Evolutionary conservation across 371 early-diverging fungal genomes (phyloP).

Genomic region (Batkoa obscura): DNA sequence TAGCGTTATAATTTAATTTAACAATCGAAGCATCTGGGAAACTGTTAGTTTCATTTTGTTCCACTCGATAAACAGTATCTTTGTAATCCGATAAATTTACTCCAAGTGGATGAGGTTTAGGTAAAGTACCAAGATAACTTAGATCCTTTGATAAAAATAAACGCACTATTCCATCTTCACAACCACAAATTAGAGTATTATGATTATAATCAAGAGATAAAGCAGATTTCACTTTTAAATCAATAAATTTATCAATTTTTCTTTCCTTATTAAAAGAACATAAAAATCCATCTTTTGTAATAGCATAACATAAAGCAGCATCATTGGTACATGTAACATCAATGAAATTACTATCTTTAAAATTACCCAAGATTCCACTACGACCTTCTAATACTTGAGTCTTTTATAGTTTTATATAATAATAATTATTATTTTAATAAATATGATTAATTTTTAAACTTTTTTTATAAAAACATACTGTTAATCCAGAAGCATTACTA

Average conservation of each 20-base stretch:
- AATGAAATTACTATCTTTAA: constrained; percentile 48
- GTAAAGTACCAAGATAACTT: constrained; percentile 45
- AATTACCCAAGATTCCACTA: constrained; percentile 43
- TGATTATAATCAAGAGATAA: constrained; percentile 39
- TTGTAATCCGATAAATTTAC: constrained; percentile 23
- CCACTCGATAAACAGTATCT: not conserved
- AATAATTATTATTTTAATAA: not conserved
- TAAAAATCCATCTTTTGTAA: constrained; percentile 47
- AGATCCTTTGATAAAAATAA: constrained; percentile 45
- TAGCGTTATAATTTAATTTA: constrained; percentile 17
- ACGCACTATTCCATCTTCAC: constrained; percentile 49
- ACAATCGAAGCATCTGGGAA: constrained; percentile 43
- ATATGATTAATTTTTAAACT: too few relatives aligned
- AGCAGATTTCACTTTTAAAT: constrained; percentile 46
- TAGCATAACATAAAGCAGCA: constrained; percentile 16
- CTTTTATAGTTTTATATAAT: not conserved
- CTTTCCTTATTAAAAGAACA: constrained; percentile 41
- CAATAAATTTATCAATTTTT: constrained; percentile 58
- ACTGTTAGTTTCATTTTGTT: not conserved
- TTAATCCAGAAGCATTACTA: constrained; percentile 6
- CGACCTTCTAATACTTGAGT: constrained; percentile 47
- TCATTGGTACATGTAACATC: constrained; percentile 31
- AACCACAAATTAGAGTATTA: constrained; percentile 46
- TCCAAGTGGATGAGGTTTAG: constrained; percentile 52
- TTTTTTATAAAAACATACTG: not conserved